Evolutionary conservation across 305 asterid genomes (phyloP), one percentile per base, ranked within the genome.

Genomic region (Solanum aculeatissimum): DNA sequence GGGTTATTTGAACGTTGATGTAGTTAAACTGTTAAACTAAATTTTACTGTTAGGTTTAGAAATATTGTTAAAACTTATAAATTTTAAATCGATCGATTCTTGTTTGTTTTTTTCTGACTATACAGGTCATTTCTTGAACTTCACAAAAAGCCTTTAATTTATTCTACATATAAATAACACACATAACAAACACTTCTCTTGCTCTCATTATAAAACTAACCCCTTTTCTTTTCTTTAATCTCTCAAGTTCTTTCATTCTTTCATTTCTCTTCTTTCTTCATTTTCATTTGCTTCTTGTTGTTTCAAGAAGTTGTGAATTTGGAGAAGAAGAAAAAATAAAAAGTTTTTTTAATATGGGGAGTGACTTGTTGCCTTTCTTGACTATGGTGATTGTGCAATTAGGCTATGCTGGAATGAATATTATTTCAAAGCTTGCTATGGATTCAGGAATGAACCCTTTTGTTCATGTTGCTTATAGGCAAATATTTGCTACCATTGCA

Each of bases 371-470:
- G 88, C 90, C 97, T 1, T 87, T 93, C 83, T 81, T 93, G 90
- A 75, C 85, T 63, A 96, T 96, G 99, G 92, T 91, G n/a, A 57
- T 90, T 19, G 98, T 96, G 35, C 99, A 96, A 69, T 11, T 93
- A 51, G 98, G 98, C 0, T 95, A 93, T 62, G 97, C 98, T 12
- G 98, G 98, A 0, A 92, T 96, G 97, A 96, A 93, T 81, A 93
- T 96, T 11, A 81, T 96, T 14, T 94, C 98, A 6, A 96, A 93
- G 78, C 91, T 95, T 9, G 99, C 98, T 0, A 93, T 96, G 98
- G 97, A 95, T 90, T 91, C 99, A 4, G 98, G 98, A 1, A 96
- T 96, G 98, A 88, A 93, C 86, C 98, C 99, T 53, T 93, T 87
- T 21, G 93, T 96, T 55, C 97, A 93, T 38, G 98, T 96, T 9